Conservation (phyloP, 2,329 filamentous ascomycete genomes). For the Cercospora zeae-maydis region DNA sequence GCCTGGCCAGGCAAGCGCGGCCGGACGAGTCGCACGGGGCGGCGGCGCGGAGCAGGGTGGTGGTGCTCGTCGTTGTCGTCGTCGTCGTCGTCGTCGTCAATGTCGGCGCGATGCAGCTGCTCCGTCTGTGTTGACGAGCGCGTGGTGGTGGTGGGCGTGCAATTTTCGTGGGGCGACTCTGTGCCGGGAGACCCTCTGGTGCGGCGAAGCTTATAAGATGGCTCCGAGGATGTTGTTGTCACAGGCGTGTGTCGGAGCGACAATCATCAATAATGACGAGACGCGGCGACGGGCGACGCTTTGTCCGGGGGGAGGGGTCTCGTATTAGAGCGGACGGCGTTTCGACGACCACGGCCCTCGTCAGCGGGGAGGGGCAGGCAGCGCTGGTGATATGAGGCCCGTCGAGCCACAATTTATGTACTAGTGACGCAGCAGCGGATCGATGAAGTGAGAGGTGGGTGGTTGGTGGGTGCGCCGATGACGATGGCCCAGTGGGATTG, state of each 20-base stretch:
- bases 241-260: background rate
- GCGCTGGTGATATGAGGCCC: background rate
- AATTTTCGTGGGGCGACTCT: conserved; percentile 1
- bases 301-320: background rate
- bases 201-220: background rate
- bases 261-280: background rate
- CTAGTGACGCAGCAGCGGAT: background rate
- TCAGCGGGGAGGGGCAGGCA: background rate
- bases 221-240: background rate
- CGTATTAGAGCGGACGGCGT: background rate
- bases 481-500: background rate
- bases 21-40: background rate
- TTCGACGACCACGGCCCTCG: background rate
- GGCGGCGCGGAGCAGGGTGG: background rate
- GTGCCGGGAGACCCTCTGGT: background rate
- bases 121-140: background rate
- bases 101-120: background rate
- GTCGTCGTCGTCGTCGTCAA: background rate
- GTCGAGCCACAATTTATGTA: background rate
- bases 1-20: background rate
- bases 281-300: background rate
- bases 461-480: background rate
- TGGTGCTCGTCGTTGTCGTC: background rate
- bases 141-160: background rate
- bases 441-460: background rate